Evolutionary conservation across 176 grass and related monocot species (phyloP).

Genomic region (Raddia distichophylla): DNA sequence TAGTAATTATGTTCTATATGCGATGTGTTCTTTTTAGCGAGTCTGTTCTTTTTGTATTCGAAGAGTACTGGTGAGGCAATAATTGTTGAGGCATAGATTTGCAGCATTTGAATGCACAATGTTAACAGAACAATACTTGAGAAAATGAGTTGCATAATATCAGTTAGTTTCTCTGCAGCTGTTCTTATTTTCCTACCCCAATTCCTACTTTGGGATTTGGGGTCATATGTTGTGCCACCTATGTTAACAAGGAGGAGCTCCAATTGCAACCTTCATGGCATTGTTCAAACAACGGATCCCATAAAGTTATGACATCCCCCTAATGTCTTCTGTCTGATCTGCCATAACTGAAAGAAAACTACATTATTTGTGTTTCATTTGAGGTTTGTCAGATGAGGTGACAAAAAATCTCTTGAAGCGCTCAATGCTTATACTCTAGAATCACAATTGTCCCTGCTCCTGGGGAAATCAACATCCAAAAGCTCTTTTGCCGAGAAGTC

Average conservation of each 20-base stretch:
- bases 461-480: background rate
- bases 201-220: no score
- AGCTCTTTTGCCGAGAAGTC: background rate
- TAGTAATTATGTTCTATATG: slow-evolving; percentile 8
- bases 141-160: slow-evolving; percentile 1
- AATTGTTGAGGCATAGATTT: background rate
- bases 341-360: slow-evolving; percentile 16
- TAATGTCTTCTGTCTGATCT: background rate
- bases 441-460: background rate
- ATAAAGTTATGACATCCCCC: background rate
- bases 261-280: background rate
- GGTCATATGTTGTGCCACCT: background rate
- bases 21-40: slow-evolving; percentile 8
- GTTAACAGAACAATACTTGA: background rate
- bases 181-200: background rate
- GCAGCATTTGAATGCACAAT: background rate
- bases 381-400: background rate
- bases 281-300: background rate
- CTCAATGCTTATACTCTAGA: no score
- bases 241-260: background rate
- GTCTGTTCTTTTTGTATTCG: background rate
- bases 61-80: background rate
- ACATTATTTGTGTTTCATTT: background rate
- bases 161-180: slow-evolving; percentile 5
- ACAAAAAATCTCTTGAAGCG: no score